Evolutionary conservation across 2,329 filamentous ascomycete species (phyloP).

Genomic region (Aureobasidium leucospermi): DNA sequence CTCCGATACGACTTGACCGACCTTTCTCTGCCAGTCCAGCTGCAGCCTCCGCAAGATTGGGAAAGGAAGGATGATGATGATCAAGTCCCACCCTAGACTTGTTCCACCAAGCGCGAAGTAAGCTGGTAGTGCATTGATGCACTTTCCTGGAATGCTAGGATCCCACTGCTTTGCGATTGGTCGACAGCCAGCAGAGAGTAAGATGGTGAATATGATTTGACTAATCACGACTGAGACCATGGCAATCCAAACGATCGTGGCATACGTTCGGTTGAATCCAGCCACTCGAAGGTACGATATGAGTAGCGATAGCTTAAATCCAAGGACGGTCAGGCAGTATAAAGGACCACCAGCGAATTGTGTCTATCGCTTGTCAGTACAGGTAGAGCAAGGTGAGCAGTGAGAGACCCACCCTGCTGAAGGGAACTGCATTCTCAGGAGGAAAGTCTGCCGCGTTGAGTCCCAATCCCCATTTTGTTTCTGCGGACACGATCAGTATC

Average conservation of each 20-base stretch:
- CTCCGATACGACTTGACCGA: neutral
- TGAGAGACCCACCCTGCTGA: neutral
- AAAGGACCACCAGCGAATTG: neutral
- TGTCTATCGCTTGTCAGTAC: neutral
- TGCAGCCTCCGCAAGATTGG: neutral
- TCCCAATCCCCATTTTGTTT: neutral
- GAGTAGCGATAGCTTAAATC: neutral
- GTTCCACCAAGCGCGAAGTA: neutral
- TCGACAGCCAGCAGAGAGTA: neutral
- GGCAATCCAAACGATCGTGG: neutral
- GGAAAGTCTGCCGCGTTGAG: neutral
- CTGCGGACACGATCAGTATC: neutral
- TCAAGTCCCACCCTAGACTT: conserved; percentile 1
- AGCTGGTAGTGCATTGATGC: neutral
- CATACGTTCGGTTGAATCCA: neutral
- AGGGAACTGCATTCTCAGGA: neutral
- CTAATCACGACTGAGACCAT: neutral
- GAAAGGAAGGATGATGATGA: neutral
- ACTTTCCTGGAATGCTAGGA: neutral
- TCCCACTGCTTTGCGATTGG: conserved; percentile 1
- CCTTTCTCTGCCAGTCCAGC: conserved; percentile 1
- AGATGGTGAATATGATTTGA: neutral
- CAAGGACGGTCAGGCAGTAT: conserved; percentile 1
- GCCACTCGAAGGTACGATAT: neutral
- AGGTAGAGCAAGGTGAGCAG: neutral